phyloP scores from a whole-genome alignment of 768 basidiomycete genomes.

The Pleurotus giganteus region DNA sequence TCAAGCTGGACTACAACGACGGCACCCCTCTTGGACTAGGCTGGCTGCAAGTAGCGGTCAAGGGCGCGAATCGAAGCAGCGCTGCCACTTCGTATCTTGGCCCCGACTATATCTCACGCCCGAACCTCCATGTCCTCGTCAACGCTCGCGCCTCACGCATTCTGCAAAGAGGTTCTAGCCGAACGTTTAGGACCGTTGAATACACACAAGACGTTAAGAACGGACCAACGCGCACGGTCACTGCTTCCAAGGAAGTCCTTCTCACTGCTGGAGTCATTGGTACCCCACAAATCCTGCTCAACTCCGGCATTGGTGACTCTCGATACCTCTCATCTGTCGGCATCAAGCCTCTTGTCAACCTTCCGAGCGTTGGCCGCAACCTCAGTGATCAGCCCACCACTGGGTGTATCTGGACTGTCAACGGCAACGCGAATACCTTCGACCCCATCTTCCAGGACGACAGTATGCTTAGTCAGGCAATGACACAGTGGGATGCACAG shows the following conservation, averaged over 20 bases:
- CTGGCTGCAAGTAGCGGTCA: slow-evolving; percentile 16
- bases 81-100: slow-evolving; percentile 23
- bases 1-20: slow-evolving; percentile 26
- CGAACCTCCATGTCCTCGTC: slow-evolving; percentile 58
- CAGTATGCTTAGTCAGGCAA: slow-evolving; percentile 5
- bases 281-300: slow-evolving; percentile 48
- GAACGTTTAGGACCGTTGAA: slow-evolving; percentile 44
- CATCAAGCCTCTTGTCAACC: slow-evolving; percentile 33
- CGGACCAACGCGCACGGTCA: slow-evolving; percentile 34
- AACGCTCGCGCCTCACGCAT: slow-evolving; percentile 54
- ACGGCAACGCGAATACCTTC: slow-evolving; percentile 12
- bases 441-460: slow-evolving; percentile 13
- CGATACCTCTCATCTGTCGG: slow-evolving; percentile 43
- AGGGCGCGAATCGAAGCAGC: slow-evolving; percentile 17
- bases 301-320: slow-evolving; percentile 50
- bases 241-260: slow-evolving; percentile 61
- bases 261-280: slow-evolving; percentile 49
- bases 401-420: slow-evolving; percentile 1
- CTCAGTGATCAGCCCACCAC: slow-evolving; percentile 2
- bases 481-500: slow-evolving; percentile 17
- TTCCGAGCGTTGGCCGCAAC: slow-evolving; percentile 34
- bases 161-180: slow-evolving; percentile 32
- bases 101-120: slow-evolving; percentile 23
- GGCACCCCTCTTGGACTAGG: slow-evolving; percentile 29
- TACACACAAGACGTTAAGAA: slow-evolving; percentile 36